These are phyloP conservation scores for Fusarium goolgardi DNA, from an alignment of 2,329 filamentous ascomycete species.

Conservation along the genomic window DNA sequence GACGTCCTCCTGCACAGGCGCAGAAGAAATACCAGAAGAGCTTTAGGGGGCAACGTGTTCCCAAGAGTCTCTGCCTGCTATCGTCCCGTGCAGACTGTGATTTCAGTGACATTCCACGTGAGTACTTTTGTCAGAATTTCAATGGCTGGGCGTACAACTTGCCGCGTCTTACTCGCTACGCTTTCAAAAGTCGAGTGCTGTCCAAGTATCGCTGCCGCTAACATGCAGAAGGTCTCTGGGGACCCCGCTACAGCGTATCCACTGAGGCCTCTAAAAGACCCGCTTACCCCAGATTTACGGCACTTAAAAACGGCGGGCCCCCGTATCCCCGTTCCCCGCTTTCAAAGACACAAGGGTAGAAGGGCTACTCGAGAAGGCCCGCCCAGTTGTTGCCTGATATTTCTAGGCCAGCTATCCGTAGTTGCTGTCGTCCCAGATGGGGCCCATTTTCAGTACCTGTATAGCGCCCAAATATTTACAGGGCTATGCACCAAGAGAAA, in stretches of 20 bases:
- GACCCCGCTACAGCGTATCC: conserved; percentile 26
- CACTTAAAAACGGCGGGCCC: conserved; percentile 18
- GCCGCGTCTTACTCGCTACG: conserved; percentile 18
- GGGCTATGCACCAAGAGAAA: background rate
- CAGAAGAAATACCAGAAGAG: conserved; percentile 1
- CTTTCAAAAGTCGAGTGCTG: conserved; percentile 24
- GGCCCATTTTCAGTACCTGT: background rate
- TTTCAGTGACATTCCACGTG: background rate
- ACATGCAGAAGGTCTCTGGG: conserved; percentile 3
- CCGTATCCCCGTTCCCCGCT: conserved; percentile 24
- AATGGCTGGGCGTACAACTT: background rate
- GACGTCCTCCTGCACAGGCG: conserved; percentile 10
- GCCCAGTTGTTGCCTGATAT: background rate
- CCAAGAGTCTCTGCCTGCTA: background rate
- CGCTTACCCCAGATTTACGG: conserved; percentile 41
- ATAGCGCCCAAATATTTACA: background rate
- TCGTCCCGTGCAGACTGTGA: background rate
- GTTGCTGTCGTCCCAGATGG: background rate
- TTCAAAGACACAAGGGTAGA: conserved; percentile 9
- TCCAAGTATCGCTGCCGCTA: conserved; percentile 24
- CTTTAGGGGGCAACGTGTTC: conserved; percentile 4
- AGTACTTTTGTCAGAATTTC: conserved; percentile 1
- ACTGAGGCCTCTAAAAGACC: conserved; percentile 31
- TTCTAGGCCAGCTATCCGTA: background rate
- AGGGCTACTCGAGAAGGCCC: background rate